Evolutionary conservation across 164 flowering plant species (phyloP).

Genomic region (Vitis riparia): DNA sequence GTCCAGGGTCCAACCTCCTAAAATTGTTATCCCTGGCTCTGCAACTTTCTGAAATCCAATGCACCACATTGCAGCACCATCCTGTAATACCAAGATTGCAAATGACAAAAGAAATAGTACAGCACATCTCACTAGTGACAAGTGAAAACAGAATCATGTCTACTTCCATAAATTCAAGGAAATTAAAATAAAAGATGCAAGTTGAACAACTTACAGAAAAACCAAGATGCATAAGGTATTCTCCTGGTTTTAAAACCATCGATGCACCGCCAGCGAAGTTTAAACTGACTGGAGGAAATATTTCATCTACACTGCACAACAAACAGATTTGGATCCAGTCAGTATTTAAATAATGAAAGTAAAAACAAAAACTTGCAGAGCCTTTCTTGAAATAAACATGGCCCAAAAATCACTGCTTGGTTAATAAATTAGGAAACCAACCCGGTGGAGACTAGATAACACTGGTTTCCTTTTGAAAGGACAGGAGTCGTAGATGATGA

Average conservation of each 20-base stretch:
- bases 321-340: constrained; percentile 7
- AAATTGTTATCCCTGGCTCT: constrained; percentile 45
- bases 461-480: constrained; percentile 47
- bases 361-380: neutral
- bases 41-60: constrained; percentile 58
- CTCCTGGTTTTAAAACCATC: constrained; percentile 54
- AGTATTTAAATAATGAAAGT: neutral
- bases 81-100: constrained; percentile 30
- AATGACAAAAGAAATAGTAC: neutral
- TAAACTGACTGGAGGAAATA: constrained; percentile 58
- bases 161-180: neutral
- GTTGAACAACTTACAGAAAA: constrained; percentile 39
- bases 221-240: constrained; percentile 49
- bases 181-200: neutral
- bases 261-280: constrained; percentile 69
- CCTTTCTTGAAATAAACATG: neutral
- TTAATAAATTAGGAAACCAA: constrained; percentile 8
- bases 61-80: constrained; percentile 66
- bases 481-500: constrained; percentile 40
- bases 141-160: neutral
- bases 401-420: too few relatives aligned
- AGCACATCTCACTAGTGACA: neutral
- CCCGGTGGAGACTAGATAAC: constrained; percentile 53
- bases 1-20: constrained; percentile 51
- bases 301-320: constrained; percentile 36